Base-by-base conservation (phyloP, 345 rosid species). In the Arabis hirsuta region DNA sequence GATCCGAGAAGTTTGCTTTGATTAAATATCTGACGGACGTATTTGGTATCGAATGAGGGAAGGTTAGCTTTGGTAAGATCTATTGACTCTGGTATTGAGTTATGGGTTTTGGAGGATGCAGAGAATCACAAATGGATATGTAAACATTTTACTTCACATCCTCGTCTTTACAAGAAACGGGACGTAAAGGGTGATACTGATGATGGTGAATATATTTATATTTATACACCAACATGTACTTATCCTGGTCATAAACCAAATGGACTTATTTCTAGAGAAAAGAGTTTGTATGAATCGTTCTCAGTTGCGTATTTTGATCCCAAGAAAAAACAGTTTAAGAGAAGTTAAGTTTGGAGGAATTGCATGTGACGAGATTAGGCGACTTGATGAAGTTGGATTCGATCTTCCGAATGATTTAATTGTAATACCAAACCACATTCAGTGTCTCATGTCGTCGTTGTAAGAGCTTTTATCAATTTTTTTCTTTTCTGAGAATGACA, bases 81-180 rank as follows among this genome's bases (percentile, higher is more conserved):
- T 0, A n/a, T 0, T 51, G 2, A 6, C 14, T 24, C 48, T 36
- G 12, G 7, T 14, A 24, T 65, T 24, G 16, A 20, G 0, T 2
- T 51, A 38, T 65, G 59, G 59, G 38, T 8, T 36, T 65, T 65
- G 59, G 36, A 51, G 36, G 26, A 65, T 51, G 48, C 24, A 51
- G 24, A 51, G 46, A 65, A 39, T 36, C 22, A 13, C 3, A 22
- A 8, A n/a, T 50, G 69, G 56, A 19, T 20, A n/a, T 64, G 7
- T 64, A 8, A 1, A 12, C 4, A 7, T 2, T 34, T 32, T 12
- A 9, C 45, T 3, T 3, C 31, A 29, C 31, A 26, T 29, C 32
- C 14, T 34, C 9, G 34, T 7, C 16, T 10, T n/a, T 32, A 19
- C 56, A 4, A 7, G 34, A 3, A 4, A 22, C 10, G 29, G 26